Conservation (phyloP, 2,329 filamentous ascomycete genomes). For the Aureobasidium sp. region DNA sequence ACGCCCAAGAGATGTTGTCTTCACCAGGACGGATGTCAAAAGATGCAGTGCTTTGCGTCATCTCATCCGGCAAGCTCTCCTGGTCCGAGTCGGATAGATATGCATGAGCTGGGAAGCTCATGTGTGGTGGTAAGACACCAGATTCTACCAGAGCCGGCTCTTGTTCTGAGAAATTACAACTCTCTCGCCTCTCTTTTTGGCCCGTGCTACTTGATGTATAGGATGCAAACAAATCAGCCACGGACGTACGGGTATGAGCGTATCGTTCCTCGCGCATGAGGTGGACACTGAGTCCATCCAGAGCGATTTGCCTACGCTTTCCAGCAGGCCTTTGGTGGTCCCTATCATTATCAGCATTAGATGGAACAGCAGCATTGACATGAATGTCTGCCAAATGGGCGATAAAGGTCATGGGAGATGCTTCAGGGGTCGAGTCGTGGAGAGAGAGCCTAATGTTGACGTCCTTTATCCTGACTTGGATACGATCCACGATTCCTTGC, state of each 20-base stretch:
- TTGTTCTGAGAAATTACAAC: neutral
- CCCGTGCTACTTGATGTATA: neutral
- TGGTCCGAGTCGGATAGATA: neutral
- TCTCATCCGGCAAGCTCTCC: neutral
- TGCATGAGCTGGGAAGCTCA: neutral
- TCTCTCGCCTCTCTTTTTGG: neutral
- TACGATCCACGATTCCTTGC: conserved; percentile 64
- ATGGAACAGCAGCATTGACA: neutral
- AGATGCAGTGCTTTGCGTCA: conserved; percentile 10
- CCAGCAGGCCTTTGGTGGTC: neutral
- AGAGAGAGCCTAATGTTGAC: conserved; percentile 48
- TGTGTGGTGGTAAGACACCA: neutral
- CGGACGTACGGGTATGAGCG: neutral
- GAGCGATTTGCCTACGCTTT: neutral
- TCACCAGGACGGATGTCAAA: conserved; percentile 28
- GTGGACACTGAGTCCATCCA: neutral
- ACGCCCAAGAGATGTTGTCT: conserved; percentile 29
- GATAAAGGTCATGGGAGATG: neutral
- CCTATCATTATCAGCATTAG: neutral
- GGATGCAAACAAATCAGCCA: neutral
- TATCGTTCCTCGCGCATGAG: neutral
- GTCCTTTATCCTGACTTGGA: conserved; percentile 56
- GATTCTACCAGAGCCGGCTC: conserved; percentile 1
- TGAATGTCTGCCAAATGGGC: neutral
- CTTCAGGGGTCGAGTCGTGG: neutral